phyloP scores from a whole-genome alignment of 208 protist genomes.

The Trypanosoma avium region DNA sequence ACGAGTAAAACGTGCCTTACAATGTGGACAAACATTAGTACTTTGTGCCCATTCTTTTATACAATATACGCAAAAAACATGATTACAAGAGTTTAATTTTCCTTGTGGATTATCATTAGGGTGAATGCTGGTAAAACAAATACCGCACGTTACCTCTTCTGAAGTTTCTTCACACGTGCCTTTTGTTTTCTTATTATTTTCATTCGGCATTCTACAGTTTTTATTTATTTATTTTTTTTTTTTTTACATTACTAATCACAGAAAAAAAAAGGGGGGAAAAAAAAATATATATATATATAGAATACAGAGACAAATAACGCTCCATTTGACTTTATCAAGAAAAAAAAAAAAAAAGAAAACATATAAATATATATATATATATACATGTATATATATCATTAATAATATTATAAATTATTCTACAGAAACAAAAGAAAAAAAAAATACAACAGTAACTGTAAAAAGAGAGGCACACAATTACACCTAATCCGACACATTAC shows the following conservation, averaged over 20 bases:
- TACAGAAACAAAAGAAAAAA: too few relatives aligned
- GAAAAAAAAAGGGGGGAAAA: too few relatives aligned
- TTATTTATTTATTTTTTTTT: neutral
- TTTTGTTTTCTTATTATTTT: neutral
- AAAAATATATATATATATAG: too few relatives aligned
- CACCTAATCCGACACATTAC: neutral
- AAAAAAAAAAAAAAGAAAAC: too few relatives aligned
- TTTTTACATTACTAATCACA: too few relatives aligned
- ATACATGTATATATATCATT: too few relatives aligned
- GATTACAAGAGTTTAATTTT: conserved; percentile 80
- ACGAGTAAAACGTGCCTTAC: conserved; percentile 85
- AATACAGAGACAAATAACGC: too few relatives aligned
- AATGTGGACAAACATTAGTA: conserved; percentile 85
- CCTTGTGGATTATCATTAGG: conserved; percentile 73
- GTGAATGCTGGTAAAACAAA: conserved; percentile 81
- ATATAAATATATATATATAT: too few relatives aligned
- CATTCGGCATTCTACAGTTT: neutral
- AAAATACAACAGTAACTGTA: neutral
- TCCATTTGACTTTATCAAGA: too few relatives aligned
- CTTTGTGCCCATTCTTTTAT: conserved; percentile 81
- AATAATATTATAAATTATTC: too few relatives aligned
- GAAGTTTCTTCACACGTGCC: neutral
- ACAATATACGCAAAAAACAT: conserved; percentile 83
- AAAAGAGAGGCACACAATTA: neutral
- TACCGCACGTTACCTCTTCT: conserved; percentile 52